Evolutionary conservation across 495 filamentous ascomycete species (phyloP).

Genomic region (Daldinia bambusicola): DNA sequence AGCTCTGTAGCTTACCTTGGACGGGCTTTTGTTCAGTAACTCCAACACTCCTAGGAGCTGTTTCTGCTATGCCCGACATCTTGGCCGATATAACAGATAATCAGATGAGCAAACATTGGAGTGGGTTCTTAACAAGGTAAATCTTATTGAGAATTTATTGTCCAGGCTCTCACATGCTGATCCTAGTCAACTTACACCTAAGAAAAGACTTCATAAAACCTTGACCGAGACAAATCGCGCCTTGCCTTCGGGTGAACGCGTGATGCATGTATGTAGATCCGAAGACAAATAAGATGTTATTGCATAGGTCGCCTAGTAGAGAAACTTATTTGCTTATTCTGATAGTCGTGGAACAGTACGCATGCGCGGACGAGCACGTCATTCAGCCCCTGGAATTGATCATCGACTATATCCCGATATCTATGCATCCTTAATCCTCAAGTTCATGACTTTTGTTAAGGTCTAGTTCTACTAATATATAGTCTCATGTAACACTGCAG

Average conservation of each 20-base stretch:
- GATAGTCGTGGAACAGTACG: slow-evolving; percentile 23
- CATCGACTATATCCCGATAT: slow-evolving; percentile 19
- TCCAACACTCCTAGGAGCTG: background rate
- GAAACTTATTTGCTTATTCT: slow-evolving; percentile 22
- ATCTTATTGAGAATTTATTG: background rate
- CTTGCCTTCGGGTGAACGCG: slow-evolving; percentile 29
- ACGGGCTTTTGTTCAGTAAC: slow-evolving; percentile 12
- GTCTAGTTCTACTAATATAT: background rate
- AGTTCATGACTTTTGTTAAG: background rate
- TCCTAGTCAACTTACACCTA: background rate
- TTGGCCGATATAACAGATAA: background rate
- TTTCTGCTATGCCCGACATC: slow-evolving; percentile 19
- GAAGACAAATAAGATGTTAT: slow-evolving; percentile 25
- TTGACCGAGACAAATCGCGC: slow-evolving; percentile 18
- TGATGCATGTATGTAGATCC: slow-evolving; percentile 8
- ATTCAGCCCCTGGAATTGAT: slow-evolving; percentile 36
- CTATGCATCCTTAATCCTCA: background rate
- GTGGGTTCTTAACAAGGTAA: background rate
- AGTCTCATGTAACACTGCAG: background rate
- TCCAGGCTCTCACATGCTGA: slow-evolving; percentile 5
- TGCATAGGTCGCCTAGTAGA: background rate
- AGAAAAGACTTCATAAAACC: slow-evolving; percentile 8
- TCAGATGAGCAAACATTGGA: background rate
- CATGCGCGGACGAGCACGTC: slow-evolving; percentile 31
- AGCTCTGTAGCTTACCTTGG: slow-evolving; percentile 12